A percentile compares a stretch with the other conserved stretches of the same genome.
These are phyloP conservation scores for Chlamydomonas eustigma DNA, from an alignment of 139 green algal species.

Conservation along the genomic window DNA sequence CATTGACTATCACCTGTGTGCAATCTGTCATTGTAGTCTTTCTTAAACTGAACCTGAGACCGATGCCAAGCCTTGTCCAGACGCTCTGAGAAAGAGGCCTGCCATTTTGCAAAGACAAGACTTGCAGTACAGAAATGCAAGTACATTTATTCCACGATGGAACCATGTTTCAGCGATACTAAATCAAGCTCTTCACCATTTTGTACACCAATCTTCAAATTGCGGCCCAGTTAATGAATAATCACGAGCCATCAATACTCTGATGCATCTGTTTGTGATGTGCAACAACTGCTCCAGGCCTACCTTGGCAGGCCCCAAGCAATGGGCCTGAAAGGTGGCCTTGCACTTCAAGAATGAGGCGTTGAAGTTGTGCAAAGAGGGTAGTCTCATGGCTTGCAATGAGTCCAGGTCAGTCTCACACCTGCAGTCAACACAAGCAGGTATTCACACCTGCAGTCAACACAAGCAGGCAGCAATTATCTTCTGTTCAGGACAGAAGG, in stretches of 20 bases:
- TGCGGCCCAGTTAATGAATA: too few species aligned
- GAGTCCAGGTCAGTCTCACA: constrained; percentile 41
- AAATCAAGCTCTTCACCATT: too few species aligned
- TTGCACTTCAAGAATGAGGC: constrained; percentile 41
- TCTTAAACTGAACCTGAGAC: constrained; percentile 47
- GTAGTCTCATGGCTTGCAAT: constrained; percentile 46
- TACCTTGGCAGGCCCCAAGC: constrained; percentile 48
- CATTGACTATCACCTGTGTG: constrained; percentile 39
- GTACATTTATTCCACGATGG: too few species aligned
- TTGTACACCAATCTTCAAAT: too few species aligned
- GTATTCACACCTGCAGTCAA: not conserved
- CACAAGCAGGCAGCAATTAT: too few species aligned
- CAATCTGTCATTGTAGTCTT: constrained; percentile 80
- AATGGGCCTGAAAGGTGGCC: constrained; percentile 43
- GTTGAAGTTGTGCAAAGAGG: constrained; percentile 60
- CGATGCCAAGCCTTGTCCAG: constrained; percentile 44
- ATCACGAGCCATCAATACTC: too few species aligned
- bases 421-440: constrained; percentile 1
- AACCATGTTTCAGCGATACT: too few species aligned
- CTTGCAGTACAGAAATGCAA: too few species aligned
- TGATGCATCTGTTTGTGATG: too few species aligned
- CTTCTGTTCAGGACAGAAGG: too few species aligned
- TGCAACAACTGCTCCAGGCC: too few species aligned
- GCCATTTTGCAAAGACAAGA: too few species aligned
- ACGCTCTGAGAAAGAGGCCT: not conserved